Evolutionary conservation across 345 rosid species (phyloP), one percentile per base, ranked within the genome.

Genomic region (Heritiera littoralis): DNA sequence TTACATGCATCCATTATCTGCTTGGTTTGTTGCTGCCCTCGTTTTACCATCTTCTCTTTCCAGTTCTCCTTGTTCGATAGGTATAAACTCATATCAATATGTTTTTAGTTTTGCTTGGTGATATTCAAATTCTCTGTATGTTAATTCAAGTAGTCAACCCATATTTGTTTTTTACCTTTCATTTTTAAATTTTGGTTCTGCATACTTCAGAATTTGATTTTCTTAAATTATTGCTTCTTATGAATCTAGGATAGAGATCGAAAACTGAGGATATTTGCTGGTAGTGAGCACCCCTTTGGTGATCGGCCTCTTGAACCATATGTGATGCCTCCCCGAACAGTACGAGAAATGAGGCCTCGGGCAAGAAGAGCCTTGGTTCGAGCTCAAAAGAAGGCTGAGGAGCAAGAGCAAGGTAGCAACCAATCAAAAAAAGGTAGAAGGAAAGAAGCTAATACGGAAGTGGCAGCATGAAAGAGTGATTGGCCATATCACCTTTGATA

Each of bases 291-390:
- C 82, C 98, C 98, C 13, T 96, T 96, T 68, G 86, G 86, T 51
- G 97, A 94, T 77, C 83, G 86, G 80, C 92, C 97, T 45, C 83
- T 92, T 38, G 97, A 91, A 77, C 87, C 90, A n/a, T 92, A 84
- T 30, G 86, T 81, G 79, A 96, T 91, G 93, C 97, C 98, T 17
- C 95, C 97, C 68, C 87, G 97, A 80, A 82, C 55, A 61, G 92
- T 94, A 59, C 87, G 99, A 79, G 97, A 94, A 85, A 86, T 94
- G 98, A 88, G 93, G 63, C 99, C 99, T 1, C 93, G 97, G 59
- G 92, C 86, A 20, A 90, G 94, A 85, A 90, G 99, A 52, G 99
- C 99, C 80, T 74, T 91, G 88, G 83, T 92, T 84, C 91, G 99
- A 77, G 98, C 95, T 70, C 91, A 92, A 85, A 91, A 91, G 86